Evolutionary conservation across 208 protist genomes (phyloP).

Genomic region (Trypanosoma rangeli): DNA sequence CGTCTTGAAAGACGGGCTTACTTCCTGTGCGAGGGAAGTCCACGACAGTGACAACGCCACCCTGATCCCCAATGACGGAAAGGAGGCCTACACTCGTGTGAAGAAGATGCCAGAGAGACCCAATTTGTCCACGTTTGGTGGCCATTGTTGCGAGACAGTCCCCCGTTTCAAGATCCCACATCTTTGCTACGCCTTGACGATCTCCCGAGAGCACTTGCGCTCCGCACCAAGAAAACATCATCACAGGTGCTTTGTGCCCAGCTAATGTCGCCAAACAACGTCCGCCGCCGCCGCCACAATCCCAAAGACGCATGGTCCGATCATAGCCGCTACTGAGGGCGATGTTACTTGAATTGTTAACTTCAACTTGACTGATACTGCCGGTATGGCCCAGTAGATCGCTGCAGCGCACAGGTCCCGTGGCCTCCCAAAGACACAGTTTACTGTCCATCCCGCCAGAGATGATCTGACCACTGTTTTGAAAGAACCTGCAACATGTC

Average conservation of each 20-base stretch:
- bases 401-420: conserved; percentile 54
- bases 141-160: conserved; percentile 44
- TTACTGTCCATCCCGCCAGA: conserved; percentile 91
- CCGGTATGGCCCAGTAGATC: conserved; percentile 82
- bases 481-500: conserved; percentile 73
- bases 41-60: conserved; percentile 64
- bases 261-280: conserved; percentile 53
- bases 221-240: conserved; percentile 73
- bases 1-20: conserved; percentile 46
- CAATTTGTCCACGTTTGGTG: conserved; percentile 71
- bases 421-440: conserved; percentile 81
- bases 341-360: conserved; percentile 33
- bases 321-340: conserved; percentile 84
- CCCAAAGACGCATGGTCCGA: conserved; percentile 78
- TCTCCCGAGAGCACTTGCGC: conserved; percentile 74
- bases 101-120: conserved; percentile 51
- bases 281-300: conserved; percentile 37
- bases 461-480: conserved; percentile 57
- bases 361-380: conserved; percentile 82
- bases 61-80: conserved; percentile 68
- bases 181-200: conserved; percentile 62
- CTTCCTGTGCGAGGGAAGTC: conserved; percentile 50
- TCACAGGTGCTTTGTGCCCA: conserved; percentile 77
- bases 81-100: conserved; percentile 39
- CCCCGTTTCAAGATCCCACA: conserved; percentile 77